Evolutionary conservation across 2,329 filamentous ascomycete genomes (phyloP).

Genomic region (Alternaria viburni): DNA sequence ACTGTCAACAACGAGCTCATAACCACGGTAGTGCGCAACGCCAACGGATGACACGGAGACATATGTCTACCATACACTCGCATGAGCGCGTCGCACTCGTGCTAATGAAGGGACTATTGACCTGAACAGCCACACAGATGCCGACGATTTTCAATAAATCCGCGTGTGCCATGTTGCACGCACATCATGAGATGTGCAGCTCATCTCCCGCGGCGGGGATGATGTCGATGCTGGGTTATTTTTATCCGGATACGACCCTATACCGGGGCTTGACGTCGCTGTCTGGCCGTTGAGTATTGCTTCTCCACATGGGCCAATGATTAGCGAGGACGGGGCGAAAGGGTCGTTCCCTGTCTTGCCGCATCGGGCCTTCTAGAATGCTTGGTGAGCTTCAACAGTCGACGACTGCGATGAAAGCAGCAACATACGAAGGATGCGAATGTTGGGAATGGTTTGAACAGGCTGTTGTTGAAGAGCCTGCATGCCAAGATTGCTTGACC

Average conservation of each 20-base stretch:
- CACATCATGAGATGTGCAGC: neutral
- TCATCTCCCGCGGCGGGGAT: constrained; percentile 2
- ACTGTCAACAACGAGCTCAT: neutral
- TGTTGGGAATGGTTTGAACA: neutral
- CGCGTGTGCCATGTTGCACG: constrained; percentile 2
- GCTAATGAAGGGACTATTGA: neutral
- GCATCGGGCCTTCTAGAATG: constrained; percentile 13
- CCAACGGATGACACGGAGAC: neutral
- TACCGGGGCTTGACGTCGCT: constrained; percentile 22
- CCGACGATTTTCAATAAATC: neutral
- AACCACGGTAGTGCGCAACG: neutral
- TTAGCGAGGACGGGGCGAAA: constrained; percentile 17
- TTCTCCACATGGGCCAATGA: constrained; percentile 25
- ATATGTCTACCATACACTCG: constrained; percentile 1
- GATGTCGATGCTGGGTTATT: constrained; percentile 19
- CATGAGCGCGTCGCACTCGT: neutral
- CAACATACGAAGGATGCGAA: neutral
- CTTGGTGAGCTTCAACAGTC: constrained; percentile 3
- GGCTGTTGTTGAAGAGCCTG: neutral
- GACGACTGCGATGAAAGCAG: neutral
- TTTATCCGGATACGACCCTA: constrained; percentile 19
- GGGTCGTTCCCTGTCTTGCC: constrained; percentile 1
- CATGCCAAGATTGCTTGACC: neutral
- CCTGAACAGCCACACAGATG: neutral
- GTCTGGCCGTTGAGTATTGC: constrained; percentile 24